Evolutionary conservation across 495 filamentous ascomycete species (phyloP).

Genomic region (Acidiella bohemica): DNA sequence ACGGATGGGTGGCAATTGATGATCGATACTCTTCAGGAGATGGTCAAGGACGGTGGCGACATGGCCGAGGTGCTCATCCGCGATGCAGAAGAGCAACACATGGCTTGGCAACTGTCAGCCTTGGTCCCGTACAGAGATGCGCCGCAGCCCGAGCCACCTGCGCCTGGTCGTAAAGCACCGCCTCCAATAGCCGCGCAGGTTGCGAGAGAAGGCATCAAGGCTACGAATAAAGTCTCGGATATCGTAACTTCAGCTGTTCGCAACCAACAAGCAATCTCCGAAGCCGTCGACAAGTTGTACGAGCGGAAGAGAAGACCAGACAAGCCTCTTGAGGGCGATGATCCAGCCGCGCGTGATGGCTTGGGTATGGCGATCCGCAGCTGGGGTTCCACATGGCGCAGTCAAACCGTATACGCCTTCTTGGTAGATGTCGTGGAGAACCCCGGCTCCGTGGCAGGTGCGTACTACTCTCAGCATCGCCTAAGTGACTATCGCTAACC

Average conservation of each 20-base stretch:
- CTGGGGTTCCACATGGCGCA: conserved; percentile 62
- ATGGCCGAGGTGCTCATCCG: conserved; percentile 43
- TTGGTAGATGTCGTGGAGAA: conserved; percentile 13
- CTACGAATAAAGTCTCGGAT: conserved; percentile 55
- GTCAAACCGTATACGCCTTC: conserved; percentile 57
- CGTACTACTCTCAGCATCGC: not conserved
- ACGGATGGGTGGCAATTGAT: conserved; percentile 32
- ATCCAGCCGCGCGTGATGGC: conserved; percentile 31
- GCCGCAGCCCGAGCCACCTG: conserved; percentile 30
- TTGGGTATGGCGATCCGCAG: conserved; percentile 66
- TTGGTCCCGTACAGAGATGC: conserved; percentile 62
- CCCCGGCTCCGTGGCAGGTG: conserved; percentile 10
- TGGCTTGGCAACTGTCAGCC: conserved; percentile 63
- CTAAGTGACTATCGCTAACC: no score
- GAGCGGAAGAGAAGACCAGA: conserved; percentile 19
- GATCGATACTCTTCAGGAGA: conserved; percentile 35
- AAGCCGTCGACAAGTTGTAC: conserved; percentile 39
- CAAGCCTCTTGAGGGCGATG: conserved; percentile 18
- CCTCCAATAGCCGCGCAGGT: conserved; percentile 43
- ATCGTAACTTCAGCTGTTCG: conserved; percentile 50
- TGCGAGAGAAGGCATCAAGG: conserved; percentile 65
- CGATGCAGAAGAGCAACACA: conserved; percentile 45
- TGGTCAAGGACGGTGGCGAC: conserved; percentile 27
- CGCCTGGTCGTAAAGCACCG: conserved; percentile 33
- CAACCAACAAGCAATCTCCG: conserved; percentile 45